A percentile compares a stretch with the other conserved stretches of the same genome.
Evolutionary conservation across 495 filamentous ascomycete species (phyloP).

Genomic region (Xylaria venustula): DNA sequence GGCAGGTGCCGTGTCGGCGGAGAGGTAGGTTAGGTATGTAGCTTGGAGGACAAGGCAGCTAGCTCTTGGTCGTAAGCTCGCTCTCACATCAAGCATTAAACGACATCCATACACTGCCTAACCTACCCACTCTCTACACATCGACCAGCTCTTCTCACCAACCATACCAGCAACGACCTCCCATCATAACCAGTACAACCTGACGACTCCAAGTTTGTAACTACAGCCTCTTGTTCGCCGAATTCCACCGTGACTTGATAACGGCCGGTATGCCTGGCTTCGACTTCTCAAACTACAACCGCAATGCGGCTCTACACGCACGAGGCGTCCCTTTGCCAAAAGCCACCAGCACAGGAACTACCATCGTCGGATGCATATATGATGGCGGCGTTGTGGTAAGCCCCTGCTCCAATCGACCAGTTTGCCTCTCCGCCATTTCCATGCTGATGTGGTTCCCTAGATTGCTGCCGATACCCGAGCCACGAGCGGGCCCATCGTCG

Average conservation of each 20-base stretch:
- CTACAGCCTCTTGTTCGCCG: not conserved
- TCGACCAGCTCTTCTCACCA: conserved; percentile 2
- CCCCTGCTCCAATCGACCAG: conserved; percentile 13
- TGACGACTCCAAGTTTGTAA: not conserved
- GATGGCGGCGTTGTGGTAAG: conserved; percentile 93
- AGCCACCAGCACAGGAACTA: conserved; percentile 98
- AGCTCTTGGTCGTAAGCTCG: conserved; percentile 30
- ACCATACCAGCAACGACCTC: conserved; percentile 1
- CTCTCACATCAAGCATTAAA: conserved; percentile 11
- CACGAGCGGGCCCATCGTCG: conserved; percentile 95
- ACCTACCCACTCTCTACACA: not conserved
- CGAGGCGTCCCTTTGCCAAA: conserved; percentile 91
- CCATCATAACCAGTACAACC: not conserved
- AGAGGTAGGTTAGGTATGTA: not conserved
- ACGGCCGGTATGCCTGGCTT: conserved; percentile 86
- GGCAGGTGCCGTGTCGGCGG: not conserved
- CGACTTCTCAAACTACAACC: conserved; percentile 99
- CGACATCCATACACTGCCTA: conserved; percentile 7
- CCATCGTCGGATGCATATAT: conserved; percentile 96
- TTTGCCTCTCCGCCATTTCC: not conserved
- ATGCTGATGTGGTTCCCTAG: conserved; percentile 34
- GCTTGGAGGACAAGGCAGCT: conserved; percentile 22
- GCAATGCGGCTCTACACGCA: conserved; percentile 93
- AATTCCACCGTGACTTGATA: not conserved
- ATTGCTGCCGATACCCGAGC: conserved; percentile 98